Base-by-base conservation (phyloP, 2,329 filamentous ascomycete species). In the Dissoconium aciculare region DNA sequence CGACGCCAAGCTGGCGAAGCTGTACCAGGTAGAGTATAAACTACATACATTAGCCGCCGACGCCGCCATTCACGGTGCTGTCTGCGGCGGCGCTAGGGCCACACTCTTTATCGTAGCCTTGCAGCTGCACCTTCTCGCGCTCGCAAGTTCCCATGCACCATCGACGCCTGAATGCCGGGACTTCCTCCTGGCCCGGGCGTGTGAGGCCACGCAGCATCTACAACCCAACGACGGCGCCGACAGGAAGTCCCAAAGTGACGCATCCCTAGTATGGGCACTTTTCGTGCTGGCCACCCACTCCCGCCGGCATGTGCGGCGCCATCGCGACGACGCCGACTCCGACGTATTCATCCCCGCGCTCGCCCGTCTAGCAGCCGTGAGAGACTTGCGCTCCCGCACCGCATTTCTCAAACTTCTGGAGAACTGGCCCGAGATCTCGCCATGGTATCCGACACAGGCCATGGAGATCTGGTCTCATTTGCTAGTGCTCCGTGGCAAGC, bases 121-220 rank as follows among this genome's bases (percentile, higher is more conserved):
- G 8, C 19, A 23, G n/a, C 8, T n/a, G 19, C 19, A 23, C n/a
- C 19, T 23, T n/a, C 19, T 23, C 19, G 19, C 8, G 19, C 19
- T 23, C 19, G 19, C 19, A 23, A 23, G 19, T n/a, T 23, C 19
- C 19, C n/a, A 23, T 23, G 19, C 19, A n/a, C 19, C 19, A n/a
- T 23, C 19, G 19, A 23, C n/a, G 19, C 19, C 19, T n/a, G 8
- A 23, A 23, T 23, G 19, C 19, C 19, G 19, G 19, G 8, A 23
- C 19, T 23, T n/a, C 19, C 8, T 23, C 19, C 8, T 23, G 19
- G 8, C 19, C 8, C 19, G 19, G 19, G 19, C 19, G 8, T n/a
- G 19, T n/a, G 8, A 8, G 19, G 19, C 19, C 8, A n/a, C n/a
- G 19, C 19, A 23, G 19, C 19, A 8, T n/a, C 19, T 23, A n/a